Base-by-base conservation (phyloP, 495 filamentous ascomycete genomes). In the Pyronema domesticum region DNA sequence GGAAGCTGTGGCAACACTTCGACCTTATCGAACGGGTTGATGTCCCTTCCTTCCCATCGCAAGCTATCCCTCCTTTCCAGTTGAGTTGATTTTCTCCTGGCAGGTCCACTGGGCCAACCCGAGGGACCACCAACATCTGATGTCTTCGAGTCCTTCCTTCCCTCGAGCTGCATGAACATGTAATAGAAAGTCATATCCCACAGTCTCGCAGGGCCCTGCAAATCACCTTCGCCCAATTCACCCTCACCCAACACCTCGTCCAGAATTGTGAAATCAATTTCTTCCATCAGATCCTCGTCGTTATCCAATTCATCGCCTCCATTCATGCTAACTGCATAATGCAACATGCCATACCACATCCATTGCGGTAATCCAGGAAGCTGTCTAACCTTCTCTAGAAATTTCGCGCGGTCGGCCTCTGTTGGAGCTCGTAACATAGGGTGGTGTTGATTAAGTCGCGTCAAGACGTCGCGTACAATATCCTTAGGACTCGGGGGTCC, bases 281-380 rank as follows among this genome's bases (percentile, higher is more conserved):
- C 30, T n/a, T 50, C 47, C 23, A 35, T 13, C 47, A 15, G 5
- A 7, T 36, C 47, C 23, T 36, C 47, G 30, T 34, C 47, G 3
- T 34, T 17, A 23, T 35, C 13, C 47, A 35, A 8, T 17, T 17
- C 39, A 42, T 42, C 39, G 3, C 11, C 39, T 1, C 11, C 15
- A 13, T 13, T 17, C 39, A 42, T 17, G 11, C 11, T 17, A 23
- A 50, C 47, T 1, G 47, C 47, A 36, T 50, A 50, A 19, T 50
- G 47, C 19, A 50, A 19, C 47, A 50, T 35, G 1, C 47, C 47
- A 34, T 50, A 50, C 47, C 47, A 50, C 23, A 50, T 50, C 47
- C 47, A 50, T 17, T 50, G 23, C 30, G 47, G 47, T 11, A 50
- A 19, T 13, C 19, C 30, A 15, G 18, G 47, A 13, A 50, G 10